Conservation (phyloP, 2,329 filamentous ascomycete species). For the Trichoderma lentiforme region DNA sequence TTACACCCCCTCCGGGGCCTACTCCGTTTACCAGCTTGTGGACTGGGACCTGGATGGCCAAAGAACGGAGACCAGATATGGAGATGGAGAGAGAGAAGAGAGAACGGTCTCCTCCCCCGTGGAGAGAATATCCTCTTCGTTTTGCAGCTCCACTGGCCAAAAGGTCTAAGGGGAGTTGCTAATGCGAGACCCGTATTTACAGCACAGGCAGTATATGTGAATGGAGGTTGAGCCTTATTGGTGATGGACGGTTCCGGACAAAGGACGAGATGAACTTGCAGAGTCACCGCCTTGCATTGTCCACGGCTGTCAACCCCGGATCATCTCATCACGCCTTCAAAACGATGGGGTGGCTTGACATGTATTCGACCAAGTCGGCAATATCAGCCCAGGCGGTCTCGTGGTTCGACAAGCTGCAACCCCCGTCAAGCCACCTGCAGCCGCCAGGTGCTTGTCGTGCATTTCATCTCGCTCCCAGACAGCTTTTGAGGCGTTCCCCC, state of each 20-base stretch:
- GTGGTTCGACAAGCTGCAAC: constrained; percentile 16
- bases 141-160: background rate
- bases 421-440: constrained; percentile 10
- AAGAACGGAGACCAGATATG: background rate
- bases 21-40: background rate
- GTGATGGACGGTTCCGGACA: background rate
- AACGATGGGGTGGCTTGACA: background rate
- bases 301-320: background rate
- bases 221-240: background rate
- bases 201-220: background rate
- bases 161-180: background rate
- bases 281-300: background rate
- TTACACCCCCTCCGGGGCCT: background rate
- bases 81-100: background rate
- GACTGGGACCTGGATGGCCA: constrained; percentile 13
- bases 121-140: background rate
- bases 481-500: background rate
- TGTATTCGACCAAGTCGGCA: background rate
- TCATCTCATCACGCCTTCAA: background rate
- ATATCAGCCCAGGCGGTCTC: constrained; percentile 16
- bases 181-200: background rate
- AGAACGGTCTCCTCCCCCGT: background rate
- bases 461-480: constrained; percentile 7
- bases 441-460: constrained; percentile 12
- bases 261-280: background rate